Base-by-base conservation (phyloP, 768 basidiomycete genomes). In the Lactarius pseudohatsudake region DNA sequence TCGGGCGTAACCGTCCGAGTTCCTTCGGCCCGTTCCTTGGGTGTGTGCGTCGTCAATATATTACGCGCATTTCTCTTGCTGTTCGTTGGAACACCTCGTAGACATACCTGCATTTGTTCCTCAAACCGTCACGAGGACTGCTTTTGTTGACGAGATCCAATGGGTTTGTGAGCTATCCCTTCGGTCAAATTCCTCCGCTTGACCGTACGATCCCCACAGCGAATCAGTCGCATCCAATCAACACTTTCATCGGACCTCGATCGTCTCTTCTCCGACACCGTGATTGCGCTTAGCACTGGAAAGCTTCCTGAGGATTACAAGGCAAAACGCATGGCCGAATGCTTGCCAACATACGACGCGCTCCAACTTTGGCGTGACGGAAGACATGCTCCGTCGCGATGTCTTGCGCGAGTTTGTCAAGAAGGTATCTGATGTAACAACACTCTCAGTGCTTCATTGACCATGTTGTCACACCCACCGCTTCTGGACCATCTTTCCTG, bases 161-260 rank as follows among this genome's bases (percentile, higher is more conserved):
- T 91, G 90, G 85, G 96, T 98, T 67, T 72, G 83, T 74, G 69
- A 65, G 53, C 70, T 66, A 69, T 70, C 68, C 71, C 40, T 41
- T 72, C 64, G 22, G 40, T 69, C 32, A 64, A 60, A 45, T 36
- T 16, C 59, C 57, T 62, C 50, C 53, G 62, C 40, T 61, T 69
- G 55, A 70, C 72, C 70, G 53, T 28, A 64, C 60, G n/a, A 1
- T 28, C 13, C 32, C 43, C n/a, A 15, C 61, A 89, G 96, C 85
- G 91, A 56, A 86, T 98, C 59, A 87, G 91, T 70, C 84, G 90
- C 20, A 90, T 98, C 70, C 88, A 89, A 66, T 86, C 89, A 16
- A 93, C 94, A 0, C 77, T 99, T 28, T 91, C 90, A 3, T 89
- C 88, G 3, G 94, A 96, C 74, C 84, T 98, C 9, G 90, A 97